Evolutionary conservation across 2,329 filamentous ascomycete species (phyloP).

Genomic region (Colletotrichum nymphaeae): DNA sequence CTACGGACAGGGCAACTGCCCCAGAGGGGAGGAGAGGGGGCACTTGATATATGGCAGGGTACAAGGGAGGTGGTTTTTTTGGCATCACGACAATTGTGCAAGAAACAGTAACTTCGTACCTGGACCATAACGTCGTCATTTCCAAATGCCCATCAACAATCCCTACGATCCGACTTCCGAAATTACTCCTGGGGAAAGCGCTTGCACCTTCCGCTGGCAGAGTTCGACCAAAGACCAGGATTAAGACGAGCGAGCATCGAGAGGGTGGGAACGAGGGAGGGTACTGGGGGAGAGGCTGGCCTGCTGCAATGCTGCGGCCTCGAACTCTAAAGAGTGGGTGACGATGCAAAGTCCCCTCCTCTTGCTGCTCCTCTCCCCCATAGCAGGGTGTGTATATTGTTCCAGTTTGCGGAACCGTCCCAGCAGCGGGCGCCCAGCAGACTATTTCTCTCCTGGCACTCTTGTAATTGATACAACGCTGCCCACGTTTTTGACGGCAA

Average conservation of each 20-base stretch:
- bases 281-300: constrained; percentile 6
- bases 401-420: not conserved
- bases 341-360: not conserved
- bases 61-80: constrained; percentile 1
- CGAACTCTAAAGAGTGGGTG: constrained; percentile 33
- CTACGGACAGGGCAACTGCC: not conserved
- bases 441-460: constrained; percentile 7
- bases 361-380: not conserved
- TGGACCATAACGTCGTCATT: constrained; percentile 23
- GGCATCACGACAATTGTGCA: constrained; percentile 5
- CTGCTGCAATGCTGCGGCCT: constrained; percentile 10
- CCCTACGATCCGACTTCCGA: constrained; percentile 28
- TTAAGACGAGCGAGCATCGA: not conserved
- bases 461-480: constrained; percentile 19
- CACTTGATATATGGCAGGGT: not conserved
- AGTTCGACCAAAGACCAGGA: constrained; percentile 1
- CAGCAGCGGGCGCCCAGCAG: constrained; percentile 8
- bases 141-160: constrained; percentile 1
- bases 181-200: constrained; percentile 29
- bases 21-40: not conserved
- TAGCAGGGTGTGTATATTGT: not conserved
- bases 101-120: not conserved
- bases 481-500: constrained; percentile 33
- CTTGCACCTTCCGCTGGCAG: constrained; percentile 26
- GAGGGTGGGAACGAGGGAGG: not conserved